Evolutionary conservation across 2,329 filamentous ascomycete genomes (phyloP).

Genomic region (Alternaria metachromatica): DNA sequence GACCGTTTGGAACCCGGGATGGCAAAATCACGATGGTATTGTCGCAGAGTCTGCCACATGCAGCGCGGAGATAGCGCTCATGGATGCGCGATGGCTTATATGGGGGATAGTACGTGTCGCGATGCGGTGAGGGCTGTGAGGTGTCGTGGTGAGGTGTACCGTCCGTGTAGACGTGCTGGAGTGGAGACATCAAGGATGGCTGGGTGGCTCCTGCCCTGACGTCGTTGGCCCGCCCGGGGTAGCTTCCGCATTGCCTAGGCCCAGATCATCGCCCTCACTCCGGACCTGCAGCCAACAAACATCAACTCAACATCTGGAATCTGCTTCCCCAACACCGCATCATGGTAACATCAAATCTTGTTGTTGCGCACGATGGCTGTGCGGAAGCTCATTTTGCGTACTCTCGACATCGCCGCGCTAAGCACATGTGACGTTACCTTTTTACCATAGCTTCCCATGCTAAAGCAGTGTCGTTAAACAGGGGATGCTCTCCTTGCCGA

Average conservation of each 20-base stretch:
- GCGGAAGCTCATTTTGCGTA: neutral
- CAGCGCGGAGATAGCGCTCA: slow-evolving; percentile 36
- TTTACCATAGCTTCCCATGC: neutral
- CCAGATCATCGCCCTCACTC: neutral
- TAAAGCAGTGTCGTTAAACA: neutral
- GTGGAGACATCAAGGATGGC: slow-evolving; percentile 1
- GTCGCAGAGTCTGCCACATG: slow-evolving; percentile 47
- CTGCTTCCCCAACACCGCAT: neutral
- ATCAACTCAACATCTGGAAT: neutral
- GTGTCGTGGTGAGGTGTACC: slow-evolving; percentile 2
- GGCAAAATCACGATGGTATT: slow-evolving; percentile 52
- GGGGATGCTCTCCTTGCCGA: neutral
- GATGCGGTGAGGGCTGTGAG: neutral
- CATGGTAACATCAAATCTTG: neutral
- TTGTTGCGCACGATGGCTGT: neutral
- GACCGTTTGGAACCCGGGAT: slow-evolving; percentile 45
- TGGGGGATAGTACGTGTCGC: neutral
- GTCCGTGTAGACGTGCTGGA: neutral
- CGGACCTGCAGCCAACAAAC: neutral
- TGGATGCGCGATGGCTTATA: slow-evolving; percentile 19
- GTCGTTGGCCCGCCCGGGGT: neutral
- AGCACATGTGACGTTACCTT: neutral
- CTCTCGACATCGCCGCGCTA: neutral
- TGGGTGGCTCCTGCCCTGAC: slow-evolving; percentile 2
- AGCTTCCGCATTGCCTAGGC: neutral